Evolutionary conservation across 495 filamentous ascomycete species (phyloP).

Genomic region (Talaromyces adpressus): DNA sequence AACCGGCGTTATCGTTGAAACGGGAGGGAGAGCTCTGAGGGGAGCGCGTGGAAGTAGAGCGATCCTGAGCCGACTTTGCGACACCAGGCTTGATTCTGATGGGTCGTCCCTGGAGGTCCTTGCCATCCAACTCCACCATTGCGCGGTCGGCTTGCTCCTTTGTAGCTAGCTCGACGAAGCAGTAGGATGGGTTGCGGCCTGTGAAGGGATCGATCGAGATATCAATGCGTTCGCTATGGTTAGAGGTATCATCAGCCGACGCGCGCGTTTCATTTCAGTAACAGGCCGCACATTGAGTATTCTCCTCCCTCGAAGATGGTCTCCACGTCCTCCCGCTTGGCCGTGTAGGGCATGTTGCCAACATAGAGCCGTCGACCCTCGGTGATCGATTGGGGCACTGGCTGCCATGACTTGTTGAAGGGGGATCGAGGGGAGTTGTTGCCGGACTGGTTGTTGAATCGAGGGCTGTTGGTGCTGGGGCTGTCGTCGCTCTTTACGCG

Average conservation of each 20-base stretch:
- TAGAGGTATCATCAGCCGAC: slow-evolving; percentile 5
- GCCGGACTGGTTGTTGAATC: slow-evolving; percentile 19
- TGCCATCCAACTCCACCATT: slow-evolving; percentile 38
- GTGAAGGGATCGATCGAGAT: slow-evolving; percentile 51
- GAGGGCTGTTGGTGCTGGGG: slow-evolving; percentile 16
- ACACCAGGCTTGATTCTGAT: slow-evolving; percentile 46
- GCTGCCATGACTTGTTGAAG: slow-evolving; percentile 7
- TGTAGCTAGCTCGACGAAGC: slow-evolving; percentile 47
- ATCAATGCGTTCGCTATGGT: slow-evolving; percentile 36
- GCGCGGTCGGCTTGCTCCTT: slow-evolving; percentile 36
- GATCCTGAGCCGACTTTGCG: slow-evolving; percentile 30
- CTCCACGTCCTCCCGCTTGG: slow-evolving; percentile 42
- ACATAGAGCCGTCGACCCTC: slow-evolving; percentile 36
- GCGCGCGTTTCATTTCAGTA: background rate
- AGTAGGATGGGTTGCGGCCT: slow-evolving; percentile 52
- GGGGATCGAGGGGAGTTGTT: slow-evolving; percentile 22
- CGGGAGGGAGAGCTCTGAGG: slow-evolving; percentile 2
- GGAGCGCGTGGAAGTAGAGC: slow-evolving; percentile 12
- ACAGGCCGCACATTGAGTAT: slow-evolving; percentile 10
- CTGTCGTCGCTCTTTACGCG: slow-evolving; percentile 33
- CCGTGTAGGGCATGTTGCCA: slow-evolving; percentile 50
- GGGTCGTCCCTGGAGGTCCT: slow-evolving; percentile 33
- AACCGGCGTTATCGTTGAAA: slow-evolving; percentile 5
- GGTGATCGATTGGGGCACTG: slow-evolving; percentile 6
- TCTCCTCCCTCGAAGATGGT: slow-evolving; percentile 25